Evolutionary conservation across 169 alveolate genomes (phyloP).

Genomic region (Besnoitia besnoiti): DNA sequence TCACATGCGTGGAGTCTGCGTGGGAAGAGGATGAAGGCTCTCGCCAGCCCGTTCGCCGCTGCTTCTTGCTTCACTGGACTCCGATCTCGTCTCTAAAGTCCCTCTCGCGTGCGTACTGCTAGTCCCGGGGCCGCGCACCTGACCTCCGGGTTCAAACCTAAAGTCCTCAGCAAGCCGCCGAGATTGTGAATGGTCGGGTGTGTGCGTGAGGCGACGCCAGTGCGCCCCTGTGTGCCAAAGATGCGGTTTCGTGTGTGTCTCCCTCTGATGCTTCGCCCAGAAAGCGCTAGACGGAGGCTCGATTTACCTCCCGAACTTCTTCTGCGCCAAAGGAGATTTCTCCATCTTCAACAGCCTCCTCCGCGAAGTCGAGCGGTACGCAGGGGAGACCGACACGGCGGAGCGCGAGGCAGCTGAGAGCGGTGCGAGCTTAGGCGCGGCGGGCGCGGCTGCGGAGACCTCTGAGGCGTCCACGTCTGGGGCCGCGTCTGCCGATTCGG

Average conservation of each 20-base stretch:
- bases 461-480: neutral
- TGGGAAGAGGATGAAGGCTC: no score
- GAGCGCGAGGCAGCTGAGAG: neutral
- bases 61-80: no score
- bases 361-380: conserved; percentile 42
- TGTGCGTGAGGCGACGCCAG: no score
- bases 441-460: neutral
- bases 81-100: neutral
- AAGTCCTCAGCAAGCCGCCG: neutral
- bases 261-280: neutral
- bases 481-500: neutral
- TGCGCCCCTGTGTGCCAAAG: no score
- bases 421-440: neutral
- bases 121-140: neutral
- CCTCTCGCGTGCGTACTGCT: neutral
- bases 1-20: no score
- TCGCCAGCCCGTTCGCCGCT: no score
- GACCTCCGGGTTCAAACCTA: neutral
- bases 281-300: conserved; percentile 68
- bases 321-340: conserved; percentile 22
- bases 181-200: neutral
- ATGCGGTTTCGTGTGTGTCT: neutral
- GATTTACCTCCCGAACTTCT: conserved; percentile 66
- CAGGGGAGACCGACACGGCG: neutral
- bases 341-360: conserved; percentile 51